Base-by-base conservation (phyloP, 192 early-diverging fungal genomes). In the Phlyctochytrium bullatum region DNA sequence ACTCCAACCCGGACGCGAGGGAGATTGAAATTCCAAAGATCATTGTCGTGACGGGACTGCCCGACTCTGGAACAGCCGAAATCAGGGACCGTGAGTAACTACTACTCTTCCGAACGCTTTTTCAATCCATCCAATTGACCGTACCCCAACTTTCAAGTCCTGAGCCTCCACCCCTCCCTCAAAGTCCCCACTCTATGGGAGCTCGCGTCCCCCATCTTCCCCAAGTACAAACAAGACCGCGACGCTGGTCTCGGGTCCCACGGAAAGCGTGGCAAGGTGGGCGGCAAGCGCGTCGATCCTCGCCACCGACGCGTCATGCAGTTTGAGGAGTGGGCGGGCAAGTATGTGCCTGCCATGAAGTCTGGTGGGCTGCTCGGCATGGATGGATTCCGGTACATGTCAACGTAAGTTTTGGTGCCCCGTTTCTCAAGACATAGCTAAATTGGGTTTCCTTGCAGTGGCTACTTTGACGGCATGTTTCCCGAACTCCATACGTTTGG, bases 401-500 rank as follows among this genome's bases (percentile, higher is more conserved):
- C 14, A 28, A 25, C 54, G 54, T 57, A 25, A 14, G 54, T 57
- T 25, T 6, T 25, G n/a, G n/a, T n/a, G n/a, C n/a, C n/a, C n/a
- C n/a, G n/a, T 57, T 14, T 28, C 25, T 57, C 27, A 6, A 28
- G 4, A 57, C 25, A 14, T 57, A 57, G 54, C 54, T 57, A 57
- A 14, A 57, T 10, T 25, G n/a, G n/a, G n/a, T n/a, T 27, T 57
- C 10, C 25, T 57, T 57, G 54, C 27, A 57, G 54, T 20, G 54
- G 54, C 12, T 57, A 57, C 54, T 57, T 57, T 28, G 54, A 57
- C 25, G 16, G 12, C 20, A 57, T 57, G 14, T 57, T 57, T 25
- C 54, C 54, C 6, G 54, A 57, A 25, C 54, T 57, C 27, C 54
- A 57, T 57, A 28, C 4, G 14, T 28, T 57, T 57, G 54, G 54